These are phyloP conservation scores for Claviceps paspali DNA, from an alignment of 2,329 filamentous ascomycete species.

Conservation along the genomic window DNA sequence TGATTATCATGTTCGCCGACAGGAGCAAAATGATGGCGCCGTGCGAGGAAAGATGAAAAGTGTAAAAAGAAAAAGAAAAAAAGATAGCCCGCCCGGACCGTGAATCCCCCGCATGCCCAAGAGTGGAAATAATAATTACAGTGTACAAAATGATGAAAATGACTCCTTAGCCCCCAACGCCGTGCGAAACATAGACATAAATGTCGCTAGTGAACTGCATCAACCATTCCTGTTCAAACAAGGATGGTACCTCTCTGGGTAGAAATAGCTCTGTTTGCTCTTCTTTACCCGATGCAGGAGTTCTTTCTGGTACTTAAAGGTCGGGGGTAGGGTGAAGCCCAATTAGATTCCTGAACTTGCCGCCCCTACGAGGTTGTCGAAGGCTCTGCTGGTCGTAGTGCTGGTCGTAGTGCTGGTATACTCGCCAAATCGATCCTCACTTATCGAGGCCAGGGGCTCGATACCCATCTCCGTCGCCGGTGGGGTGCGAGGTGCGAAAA, in stretches of 20 bases:
- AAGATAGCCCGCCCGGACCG: too few relatives aligned
- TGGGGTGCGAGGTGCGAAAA: constrained; percentile 36
- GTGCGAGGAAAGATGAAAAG: too few relatives aligned
- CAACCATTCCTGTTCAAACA: not conserved
- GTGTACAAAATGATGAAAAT: not conserved
- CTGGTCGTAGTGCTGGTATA: not conserved
- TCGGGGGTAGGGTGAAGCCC: too few relatives aligned
- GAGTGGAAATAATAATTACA: too few relatives aligned
- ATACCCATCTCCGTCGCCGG: constrained; percentile 18
- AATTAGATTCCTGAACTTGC: not conserved
- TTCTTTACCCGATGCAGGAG: not conserved
- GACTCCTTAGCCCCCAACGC: not conserved
- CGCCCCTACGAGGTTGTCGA: not conserved
- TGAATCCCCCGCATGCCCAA: too few relatives aligned
- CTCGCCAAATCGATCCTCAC: constrained; percentile 16
- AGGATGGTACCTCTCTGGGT: not conserved
- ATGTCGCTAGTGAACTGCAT: not conserved
- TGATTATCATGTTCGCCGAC: too few relatives aligned
- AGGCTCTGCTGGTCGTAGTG: not conserved
- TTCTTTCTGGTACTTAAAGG: not conserved
- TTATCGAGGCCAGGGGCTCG: constrained; percentile 18
- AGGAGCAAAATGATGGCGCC: too few relatives aligned
- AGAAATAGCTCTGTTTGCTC: not conserved
- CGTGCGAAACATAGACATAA: not conserved
- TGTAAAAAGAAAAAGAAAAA: too few relatives aligned